Evolutionary conservation across 1,284 basidiomycete genomes (phyloP).

Genomic region (Blastosporella zonata): DNA sequence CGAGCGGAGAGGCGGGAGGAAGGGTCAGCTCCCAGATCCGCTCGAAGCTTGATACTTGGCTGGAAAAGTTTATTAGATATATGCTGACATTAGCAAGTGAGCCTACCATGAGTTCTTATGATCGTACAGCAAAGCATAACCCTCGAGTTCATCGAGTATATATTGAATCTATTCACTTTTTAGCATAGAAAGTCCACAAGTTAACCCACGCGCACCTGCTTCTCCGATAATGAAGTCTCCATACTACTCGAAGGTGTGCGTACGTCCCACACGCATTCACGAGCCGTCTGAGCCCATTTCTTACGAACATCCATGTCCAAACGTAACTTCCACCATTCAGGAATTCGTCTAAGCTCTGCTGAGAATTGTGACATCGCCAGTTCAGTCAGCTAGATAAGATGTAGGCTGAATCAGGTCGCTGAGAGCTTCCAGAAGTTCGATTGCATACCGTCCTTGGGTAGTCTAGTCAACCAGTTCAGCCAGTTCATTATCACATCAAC

Average conservation of each 20-base stretch:
- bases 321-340: slow-evolving; percentile 41
- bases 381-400: slow-evolving; percentile 39
- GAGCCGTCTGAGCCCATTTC: slow-evolving; percentile 33
- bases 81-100: neutral
- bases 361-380: slow-evolving; percentile 50
- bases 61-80: slow-evolving; percentile 17
- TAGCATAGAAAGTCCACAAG: neutral
- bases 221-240: slow-evolving; percentile 35
- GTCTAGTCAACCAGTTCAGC: slow-evolving; percentile 26
- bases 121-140: slow-evolving; percentile 44
- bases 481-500: neutral
- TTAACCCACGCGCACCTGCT: slow-evolving; percentile 34
- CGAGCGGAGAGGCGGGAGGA: slow-evolving; percentile 25
- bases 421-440: neutral
- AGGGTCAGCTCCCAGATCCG: slow-evolving; percentile 47
- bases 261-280: slow-evolving; percentile 31
- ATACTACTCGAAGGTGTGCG: slow-evolving; percentile 31
- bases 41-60: slow-evolving; percentile 53
- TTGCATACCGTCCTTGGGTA: slow-evolving; percentile 42
- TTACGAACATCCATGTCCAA: slow-evolving; percentile 27
- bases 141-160: slow-evolving; percentile 47
- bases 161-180: slow-evolving; percentile 38
- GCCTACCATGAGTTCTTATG: slow-evolving; percentile 36
- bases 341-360: slow-evolving; percentile 37
- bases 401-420: slow-evolving; percentile 2